A percentile compares a stretch with the other conserved stretches of the same genome.
These are phyloP conservation scores for Haberlea rhodopensis DNA, from an alignment of 257 asterid genomes.

Conservation along the genomic window DNA sequence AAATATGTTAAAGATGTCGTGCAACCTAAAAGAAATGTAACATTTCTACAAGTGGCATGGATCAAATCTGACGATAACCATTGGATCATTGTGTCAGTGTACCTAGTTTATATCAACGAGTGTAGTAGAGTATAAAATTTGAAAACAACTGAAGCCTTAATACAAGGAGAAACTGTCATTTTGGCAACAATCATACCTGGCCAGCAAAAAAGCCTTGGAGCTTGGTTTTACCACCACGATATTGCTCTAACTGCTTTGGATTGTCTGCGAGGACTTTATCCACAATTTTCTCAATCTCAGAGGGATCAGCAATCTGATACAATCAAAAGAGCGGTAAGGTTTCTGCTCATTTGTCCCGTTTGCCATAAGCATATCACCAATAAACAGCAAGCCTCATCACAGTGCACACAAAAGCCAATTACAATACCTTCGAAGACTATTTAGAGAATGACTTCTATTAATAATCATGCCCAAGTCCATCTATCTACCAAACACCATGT, in stretches of 20 bases:
- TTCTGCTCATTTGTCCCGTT: neutral
- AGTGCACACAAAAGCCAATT: neutral
- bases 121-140: too few relatives aligned
- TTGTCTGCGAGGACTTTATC: slow-evolving; percentile 73
- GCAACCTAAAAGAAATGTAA: neutral
- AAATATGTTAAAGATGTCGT: slow-evolving; percentile 11
- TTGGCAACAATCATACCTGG: slow-evolving; percentile 53
- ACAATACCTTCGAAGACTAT: neutral
- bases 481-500: neutral
- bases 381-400: neutral
- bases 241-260: slow-evolving; percentile 86
- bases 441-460: neutral
- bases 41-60: too few relatives aligned
- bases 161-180: slow-evolving; percentile 13
- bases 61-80: too few relatives aligned
- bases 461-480: neutral
- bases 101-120: neutral
- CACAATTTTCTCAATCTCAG: slow-evolving; percentile 87
- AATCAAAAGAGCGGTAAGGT: slow-evolving; percentile 4
- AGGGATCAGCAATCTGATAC: slow-evolving; percentile 72
- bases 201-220: slow-evolving; percentile 96
- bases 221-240: slow-evolving; percentile 86
- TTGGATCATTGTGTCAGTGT: too few relatives aligned
- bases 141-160: neutral
- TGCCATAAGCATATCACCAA: neutral